Percentiles rank a stretch among this genome's conserved stretches.
These are phyloP conservation scores for Pichia exigua DNA, from an alignment of 805 yeast genomes.

Conservation along the genomic window DNA sequence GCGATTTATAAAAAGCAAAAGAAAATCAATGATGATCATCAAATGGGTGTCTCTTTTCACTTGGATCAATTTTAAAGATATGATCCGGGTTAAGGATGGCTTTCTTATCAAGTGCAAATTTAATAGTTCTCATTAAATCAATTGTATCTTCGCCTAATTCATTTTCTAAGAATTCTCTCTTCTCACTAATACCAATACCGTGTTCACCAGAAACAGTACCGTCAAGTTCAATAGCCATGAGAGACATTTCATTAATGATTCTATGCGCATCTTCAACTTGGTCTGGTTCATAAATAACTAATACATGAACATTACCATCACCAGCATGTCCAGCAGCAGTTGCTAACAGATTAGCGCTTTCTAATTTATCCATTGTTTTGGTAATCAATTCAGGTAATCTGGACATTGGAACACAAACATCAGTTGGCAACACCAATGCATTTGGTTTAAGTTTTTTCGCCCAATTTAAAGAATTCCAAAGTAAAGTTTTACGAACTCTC, in stretches of 20 bases:
- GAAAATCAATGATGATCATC: constrained; percentile 1
- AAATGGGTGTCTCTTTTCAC: constrained; percentile 21
- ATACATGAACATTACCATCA: constrained; percentile 74
- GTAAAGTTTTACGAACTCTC: constrained; percentile 66
- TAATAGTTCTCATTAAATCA: constrained; percentile 64
- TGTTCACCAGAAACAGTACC: constrained; percentile 88
- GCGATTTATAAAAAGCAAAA: neutral
- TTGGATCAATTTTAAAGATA: constrained; percentile 63
- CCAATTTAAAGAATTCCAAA: constrained; percentile 61
- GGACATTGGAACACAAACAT: constrained; percentile 77
- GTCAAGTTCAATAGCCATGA: constrained; percentile 57
- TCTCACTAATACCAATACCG: constrained; percentile 72
- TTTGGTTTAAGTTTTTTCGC: constrained; percentile 41
- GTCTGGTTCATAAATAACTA: constrained; percentile 50
- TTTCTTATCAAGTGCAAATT: constrained; percentile 67
- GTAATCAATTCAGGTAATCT: constrained; percentile 54
- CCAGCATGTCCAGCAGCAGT: constrained; percentile 77
- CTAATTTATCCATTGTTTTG: constrained; percentile 53
- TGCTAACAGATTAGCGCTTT: constrained; percentile 41
- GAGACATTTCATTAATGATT: constrained; percentile 54
- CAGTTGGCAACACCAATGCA: constrained; percentile 61
- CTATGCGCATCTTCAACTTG: constrained; percentile 38
- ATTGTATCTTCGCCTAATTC: constrained; percentile 67
- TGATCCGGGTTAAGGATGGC: constrained; percentile 74
- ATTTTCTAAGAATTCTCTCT: constrained; percentile 47